A percentile compares a stretch with the other conserved stretches of the same genome.
phyloP scores from a whole-genome alignment of 164 flowering plant genomes.

The Nymphaea thermarum region DNA sequence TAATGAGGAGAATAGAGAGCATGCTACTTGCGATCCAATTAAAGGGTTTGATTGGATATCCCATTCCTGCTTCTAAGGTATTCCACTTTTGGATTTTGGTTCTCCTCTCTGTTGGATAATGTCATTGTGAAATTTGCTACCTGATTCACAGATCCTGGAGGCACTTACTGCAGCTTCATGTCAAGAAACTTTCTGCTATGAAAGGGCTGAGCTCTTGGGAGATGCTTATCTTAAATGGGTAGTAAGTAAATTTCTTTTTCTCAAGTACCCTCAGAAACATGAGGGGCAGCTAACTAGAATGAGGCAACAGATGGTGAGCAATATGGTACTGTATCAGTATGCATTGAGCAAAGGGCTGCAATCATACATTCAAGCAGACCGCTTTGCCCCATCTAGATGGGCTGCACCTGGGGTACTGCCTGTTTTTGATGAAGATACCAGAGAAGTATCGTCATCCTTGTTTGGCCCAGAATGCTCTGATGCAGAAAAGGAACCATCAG shows the following conservation, averaged over 20 bases:
- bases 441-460: constrained; percentile 44
- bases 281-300: constrained; percentile 97
- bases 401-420: constrained; percentile 99
- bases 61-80: constrained; percentile 80
- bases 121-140: neutral
- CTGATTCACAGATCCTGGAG: constrained; percentile 63
- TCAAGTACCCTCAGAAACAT: constrained; percentile 91
- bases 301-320: constrained; percentile 99
- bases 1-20: constrained; percentile 97
- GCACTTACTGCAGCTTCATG: constrained; percentile 99
- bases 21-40: constrained; percentile 92
- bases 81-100: neutral
- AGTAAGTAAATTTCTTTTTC: constrained; percentile 88
- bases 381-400: constrained; percentile 99
- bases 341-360: constrained; percentile 85
- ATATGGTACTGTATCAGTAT: constrained; percentile 75
- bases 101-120: neutral
- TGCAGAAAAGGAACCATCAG: constrained; percentile 12
- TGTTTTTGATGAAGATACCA: constrained; percentile 90
- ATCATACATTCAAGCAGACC: constrained; percentile 93
- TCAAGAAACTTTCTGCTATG: constrained; percentile 97
- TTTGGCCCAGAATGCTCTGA: constrained; percentile 36
- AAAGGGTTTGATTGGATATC: constrained; percentile 56
- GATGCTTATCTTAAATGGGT: constrained; percentile 99
- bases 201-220: constrained; percentile 97